Base-by-base conservation (phyloP, 306 rosid species). In the Cucumis melo region DNA sequence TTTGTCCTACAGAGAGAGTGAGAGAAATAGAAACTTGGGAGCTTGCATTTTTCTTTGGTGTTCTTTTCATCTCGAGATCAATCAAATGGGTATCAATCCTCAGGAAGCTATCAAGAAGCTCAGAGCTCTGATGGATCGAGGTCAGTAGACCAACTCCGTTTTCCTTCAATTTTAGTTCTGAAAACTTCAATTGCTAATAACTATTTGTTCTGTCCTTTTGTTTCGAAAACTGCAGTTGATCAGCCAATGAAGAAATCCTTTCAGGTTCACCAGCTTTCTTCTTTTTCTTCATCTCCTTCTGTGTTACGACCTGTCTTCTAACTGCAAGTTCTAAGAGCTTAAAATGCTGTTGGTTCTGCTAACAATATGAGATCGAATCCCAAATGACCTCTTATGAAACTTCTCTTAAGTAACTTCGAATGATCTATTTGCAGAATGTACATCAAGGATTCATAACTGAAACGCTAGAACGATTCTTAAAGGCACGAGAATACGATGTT, bases 401-500 rank as follows among this genome's bases (percentile, higher is more conserved):
- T 23, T 44, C 15, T 24, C 15, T 20, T 71, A 8, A 50, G 24
- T 48, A 14, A 71, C 42, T 14, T 71, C 1, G 39, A 15, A 15
- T 46, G 44, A 34, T 53, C 80, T 66, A 73, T 78, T 77, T 80
- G 76, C 86, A 93, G 98, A 88, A 90, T 88, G 88, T 93, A 80
- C 98, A 93, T 86, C 94, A 90, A 86, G 97, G 97, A 70, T 77
- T 81, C 73, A 39, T 79, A 62, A 59, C 82, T 13, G 97, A 93
- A 81, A 91, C 91, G 55, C 78, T 90, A 58, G 55, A 36, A 19
- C 91, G 98, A 48, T 93, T 93, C 77, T 88, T 93, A 16, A 93
- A 78, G 82, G 98, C 98, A 79, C 89, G 98, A 81, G 98, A 91
- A 17, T 82, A 90, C 85, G 88, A 93, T 81, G 92, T 83, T 79